These are phyloP conservation scores for Lactarius vividus DNA, from an alignment of 768 basidiomycete genomes.

Conservation along the genomic window DNA sequence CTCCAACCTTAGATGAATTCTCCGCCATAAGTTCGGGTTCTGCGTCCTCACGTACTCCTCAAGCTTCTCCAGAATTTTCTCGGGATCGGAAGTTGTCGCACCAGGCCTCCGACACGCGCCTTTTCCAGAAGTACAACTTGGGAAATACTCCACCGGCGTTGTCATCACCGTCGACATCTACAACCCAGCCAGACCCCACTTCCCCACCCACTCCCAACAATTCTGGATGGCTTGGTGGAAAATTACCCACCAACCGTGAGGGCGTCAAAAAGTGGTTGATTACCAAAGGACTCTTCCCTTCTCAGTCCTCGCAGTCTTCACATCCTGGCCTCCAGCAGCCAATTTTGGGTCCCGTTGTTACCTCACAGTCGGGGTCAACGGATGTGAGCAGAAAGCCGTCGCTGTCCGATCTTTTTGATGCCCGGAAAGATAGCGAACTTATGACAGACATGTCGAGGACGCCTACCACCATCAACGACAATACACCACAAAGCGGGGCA, in stretches of 20 bases:
- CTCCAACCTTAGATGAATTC: conserved; percentile 45
- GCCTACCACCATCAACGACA: conserved; percentile 47
- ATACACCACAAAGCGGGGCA: conserved; percentile 33
- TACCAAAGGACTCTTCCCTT: conserved; percentile 54
- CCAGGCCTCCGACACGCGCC: conserved; percentile 65
- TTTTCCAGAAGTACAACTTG: conserved; percentile 52
- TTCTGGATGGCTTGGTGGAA: conserved; percentile 37
- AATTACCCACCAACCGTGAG: conserved; percentile 71
- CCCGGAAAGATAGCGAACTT: conserved; percentile 55
- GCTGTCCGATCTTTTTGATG: conserved; percentile 60
- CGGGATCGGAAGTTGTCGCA: conserved; percentile 66
- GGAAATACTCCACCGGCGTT: conserved; percentile 39
- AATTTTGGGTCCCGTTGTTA: conserved; percentile 35
- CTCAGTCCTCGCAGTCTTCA: conserved; percentile 36
- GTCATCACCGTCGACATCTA: conserved; percentile 44
- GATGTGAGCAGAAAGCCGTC: conserved; percentile 59
- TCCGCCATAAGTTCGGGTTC: conserved; percentile 43
- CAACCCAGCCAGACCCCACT: conserved; percentile 48
- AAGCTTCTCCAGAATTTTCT: conserved; percentile 44
- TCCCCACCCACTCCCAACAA: conserved; percentile 37
- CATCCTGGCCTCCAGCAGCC: conserved; percentile 21
- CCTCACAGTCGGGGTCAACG: conserved; percentile 36
- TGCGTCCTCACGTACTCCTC: conserved; percentile 50
- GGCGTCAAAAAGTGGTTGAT: conserved; percentile 81
- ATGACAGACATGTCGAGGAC: conserved; percentile 50